These are phyloP conservation scores for Cladosporium oxysporum DNA, from an alignment of 2,329 filamentous ascomycete species.

Conservation along the genomic window DNA sequence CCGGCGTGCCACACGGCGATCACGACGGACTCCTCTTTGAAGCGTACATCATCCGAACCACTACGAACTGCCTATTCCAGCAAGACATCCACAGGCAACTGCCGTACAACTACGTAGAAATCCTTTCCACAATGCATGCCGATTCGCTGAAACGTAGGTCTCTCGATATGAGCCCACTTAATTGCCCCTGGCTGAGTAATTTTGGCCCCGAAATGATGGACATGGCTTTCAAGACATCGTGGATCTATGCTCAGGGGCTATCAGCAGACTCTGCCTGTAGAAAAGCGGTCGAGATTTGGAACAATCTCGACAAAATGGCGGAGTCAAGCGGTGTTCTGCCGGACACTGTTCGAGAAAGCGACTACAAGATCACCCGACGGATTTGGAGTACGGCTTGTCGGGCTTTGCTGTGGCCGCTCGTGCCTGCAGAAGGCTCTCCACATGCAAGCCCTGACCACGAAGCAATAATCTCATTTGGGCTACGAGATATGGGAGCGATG, in stretches of 20 bases:
- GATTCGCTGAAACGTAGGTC: background rate
- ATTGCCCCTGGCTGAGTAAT: constrained; percentile 9
- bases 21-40: constrained; percentile 27
- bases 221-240: constrained; percentile 5
- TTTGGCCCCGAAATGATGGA: background rate
- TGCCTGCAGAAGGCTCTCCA: background rate
- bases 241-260: background rate
- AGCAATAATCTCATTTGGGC: background rate
- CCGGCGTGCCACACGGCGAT: constrained; percentile 2
- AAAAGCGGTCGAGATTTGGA: background rate
- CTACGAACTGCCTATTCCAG: constrained; percentile 25
- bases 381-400: background rate
- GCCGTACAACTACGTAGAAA: constrained; percentile 16
- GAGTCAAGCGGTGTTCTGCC: background rate
- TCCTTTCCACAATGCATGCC: background rate
- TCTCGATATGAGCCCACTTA: background rate
- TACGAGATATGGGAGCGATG: background rate
- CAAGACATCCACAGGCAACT: constrained; percentile 19
- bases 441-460: background rate
- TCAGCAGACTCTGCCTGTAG: background rate
- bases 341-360: background rate
- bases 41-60: constrained; percentile 26
- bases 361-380: background rate
- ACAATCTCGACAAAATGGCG: background rate
- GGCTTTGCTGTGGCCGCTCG: background rate